A percentile compares a stretch with the other conserved stretches of the same genome.
phyloP scores from a whole-genome alignment of 1,284 basidiomycete species.

The Melanopsichium pennsylvanicum region DNA sequence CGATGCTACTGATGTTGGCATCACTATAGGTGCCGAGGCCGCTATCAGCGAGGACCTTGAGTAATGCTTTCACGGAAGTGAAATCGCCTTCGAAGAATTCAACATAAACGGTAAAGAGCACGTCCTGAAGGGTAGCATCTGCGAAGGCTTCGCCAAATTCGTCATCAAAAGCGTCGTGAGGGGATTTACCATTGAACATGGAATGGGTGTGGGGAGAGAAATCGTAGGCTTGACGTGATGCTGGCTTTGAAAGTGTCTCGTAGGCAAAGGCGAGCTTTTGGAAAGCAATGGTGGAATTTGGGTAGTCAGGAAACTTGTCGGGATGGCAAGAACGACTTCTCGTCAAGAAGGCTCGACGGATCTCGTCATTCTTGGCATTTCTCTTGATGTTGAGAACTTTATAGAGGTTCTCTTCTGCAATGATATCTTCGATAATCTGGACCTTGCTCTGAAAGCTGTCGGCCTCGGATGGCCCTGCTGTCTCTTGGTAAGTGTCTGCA shows the following conservation, averaged over 20 bases:
- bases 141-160: slow-evolving; percentile 46
- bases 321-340: slow-evolving; percentile 81
- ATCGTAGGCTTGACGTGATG: slow-evolving; percentile 76
- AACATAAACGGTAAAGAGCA: slow-evolving; percentile 77
- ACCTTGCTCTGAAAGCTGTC: slow-evolving; percentile 36
- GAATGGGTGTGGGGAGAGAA: slow-evolving; percentile 60
- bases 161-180: slow-evolving; percentile 43
- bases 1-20: slow-evolving; percentile 66
- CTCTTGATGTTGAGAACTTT: slow-evolving; percentile 75
- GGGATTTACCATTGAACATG: slow-evolving; percentile 44
- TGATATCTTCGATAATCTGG: slow-evolving; percentile 45
- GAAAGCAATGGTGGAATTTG: slow-evolving; percentile 78
- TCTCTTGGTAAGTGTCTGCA: neutral
- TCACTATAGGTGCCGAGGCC: slow-evolving; percentile 55
- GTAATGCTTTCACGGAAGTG: slow-evolving; percentile 65
- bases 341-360: slow-evolving; percentile 78
- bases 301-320: slow-evolving; percentile 82
- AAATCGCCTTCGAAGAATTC: slow-evolving; percentile 85
- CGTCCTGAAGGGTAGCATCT: slow-evolving; percentile 71
- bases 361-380: slow-evolving; percentile 72
- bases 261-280: slow-evolving; percentile 85
- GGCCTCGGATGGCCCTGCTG: slow-evolving; percentile 1
- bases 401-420: slow-evolving; percentile 72
- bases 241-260: slow-evolving; percentile 77
- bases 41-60: slow-evolving; percentile 68